Conservation (phyloP, 805 yeast genomes). For the Zygoascus tannicola region DNA sequence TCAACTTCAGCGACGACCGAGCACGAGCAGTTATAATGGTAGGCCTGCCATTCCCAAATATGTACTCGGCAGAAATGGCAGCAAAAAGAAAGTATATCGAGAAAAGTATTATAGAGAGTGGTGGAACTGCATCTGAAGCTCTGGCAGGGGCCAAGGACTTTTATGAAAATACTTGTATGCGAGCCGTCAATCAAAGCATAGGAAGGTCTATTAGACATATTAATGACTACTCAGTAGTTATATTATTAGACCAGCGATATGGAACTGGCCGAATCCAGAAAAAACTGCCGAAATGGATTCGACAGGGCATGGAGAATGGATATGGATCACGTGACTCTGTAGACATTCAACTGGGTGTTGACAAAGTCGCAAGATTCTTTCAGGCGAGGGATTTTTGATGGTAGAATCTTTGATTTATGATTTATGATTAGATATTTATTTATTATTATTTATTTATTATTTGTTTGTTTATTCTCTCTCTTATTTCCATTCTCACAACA, state of each 20-base stretch:
- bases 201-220: conserved; percentile 86
- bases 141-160: conserved; percentile 42
- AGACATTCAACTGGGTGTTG: no score
- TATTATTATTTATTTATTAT: no score
- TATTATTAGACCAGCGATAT: conserved; percentile 59
- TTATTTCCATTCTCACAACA: no score
- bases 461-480: no score
- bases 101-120: conserved; percentile 36
- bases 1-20: conserved; percentile 78
- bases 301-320: conserved; percentile 5
- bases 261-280: conserved; percentile 32
- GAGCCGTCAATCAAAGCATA: conserved; percentile 83
- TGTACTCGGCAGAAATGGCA: conserved; percentile 68
- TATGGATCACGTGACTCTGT: no score
- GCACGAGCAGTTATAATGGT: conserved; percentile 81
- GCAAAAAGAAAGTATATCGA: conserved; percentile 64
- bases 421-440: no score
- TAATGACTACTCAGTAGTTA: conserved; percentile 69
- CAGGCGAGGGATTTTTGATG: no score
- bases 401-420: no score
- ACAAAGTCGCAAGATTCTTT: no score
- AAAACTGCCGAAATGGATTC: conserved; percentile 64
- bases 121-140: conserved; percentile 34
- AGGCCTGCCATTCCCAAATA: conserved; percentile 86
- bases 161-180: conserved; percentile 81